Base-by-base conservation (phyloP, 768 basidiomycete genomes). In the Tricholoma sp. region DNA sequence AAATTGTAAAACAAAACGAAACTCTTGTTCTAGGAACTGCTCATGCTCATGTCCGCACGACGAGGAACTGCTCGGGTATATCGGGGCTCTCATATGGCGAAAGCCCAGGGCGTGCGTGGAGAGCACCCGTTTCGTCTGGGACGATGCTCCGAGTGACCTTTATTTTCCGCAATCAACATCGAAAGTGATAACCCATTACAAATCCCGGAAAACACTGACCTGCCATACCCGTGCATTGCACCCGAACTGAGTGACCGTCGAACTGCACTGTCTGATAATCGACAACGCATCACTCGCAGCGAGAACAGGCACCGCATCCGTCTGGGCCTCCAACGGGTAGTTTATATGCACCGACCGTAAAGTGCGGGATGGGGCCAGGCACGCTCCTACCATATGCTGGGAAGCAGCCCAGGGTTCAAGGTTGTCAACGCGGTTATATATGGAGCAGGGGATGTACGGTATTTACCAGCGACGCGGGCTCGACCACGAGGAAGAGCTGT, bases 61-160 rank as follows among this genome's bases (percentile, higher is more conserved):
- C 86, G 49, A 86, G 76, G 61, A 91, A 89, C 51, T 81, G 80
- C 60, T 91, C 88, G 17, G 88, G 88, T 17, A 91, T 71, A 57
- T 84, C 85, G 7, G 81, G 82, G 56, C 73, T 80, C 61, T 88
- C 86, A 59, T 85, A 88, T 0, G 77, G 74, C 1, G 68, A 72
- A 7, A 88, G 69, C 1, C 56, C 69, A 8, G 73, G 74, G 52
- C 71, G 69, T 18, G 69, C 65, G 12, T 61, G 63, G 37, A 76
- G 69, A 50, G 66, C 67, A 1, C 80, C 81, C 33, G 74, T 66
- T 28, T 74, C 74, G 13, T 71, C 68, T 8, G 67, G 57, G 2
- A 62, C 50, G 10, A 81, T 70, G 13, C 60, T 62, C 37, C 80
- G 72, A 53, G 74, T 70, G 34, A 88, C 76, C 86, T n/a, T n/a